Evolutionary conservation across 2,329 filamentous ascomycete species (phyloP).

Genomic region (Aspergillus eucalypticola): DNA sequence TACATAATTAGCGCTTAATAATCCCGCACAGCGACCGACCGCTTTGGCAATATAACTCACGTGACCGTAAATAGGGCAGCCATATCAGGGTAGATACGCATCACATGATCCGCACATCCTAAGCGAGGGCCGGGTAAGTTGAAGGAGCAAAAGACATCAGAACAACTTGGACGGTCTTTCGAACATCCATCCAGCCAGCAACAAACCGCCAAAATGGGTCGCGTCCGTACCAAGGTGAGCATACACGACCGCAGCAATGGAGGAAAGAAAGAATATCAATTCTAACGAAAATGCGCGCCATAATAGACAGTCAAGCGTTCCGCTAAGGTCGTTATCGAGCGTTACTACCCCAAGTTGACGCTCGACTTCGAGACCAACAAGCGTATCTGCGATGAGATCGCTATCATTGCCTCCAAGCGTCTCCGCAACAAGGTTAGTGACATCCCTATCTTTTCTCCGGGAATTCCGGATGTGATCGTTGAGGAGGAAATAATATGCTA

Average conservation of each 20-base stretch:
- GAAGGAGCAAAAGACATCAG: slow-evolving; percentile 4
- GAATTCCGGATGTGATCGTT: neutral
- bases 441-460: neutral
- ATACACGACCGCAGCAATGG: neutral
- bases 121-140: slow-evolving; percentile 25
- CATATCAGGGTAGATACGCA: neutral
- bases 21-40: no score
- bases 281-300: slow-evolving; percentile 3
- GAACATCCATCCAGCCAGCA: slow-evolving; percentile 36
- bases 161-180: slow-evolving; percentile 13
- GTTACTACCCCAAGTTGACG: slow-evolving; percentile 95
- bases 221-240: slow-evolving; percentile 50
- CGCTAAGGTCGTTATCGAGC: slow-evolving; percentile 99
- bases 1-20: slow-evolving; percentile 9
- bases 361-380: slow-evolving; percentile 99
- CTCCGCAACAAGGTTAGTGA: slow-evolving; percentile 90
- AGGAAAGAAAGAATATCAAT: neutral
- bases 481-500: neutral
- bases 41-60: slow-evolving; percentile 2
- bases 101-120: slow-evolving; percentile 24
- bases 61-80: neutral
- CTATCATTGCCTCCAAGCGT: slow-evolving; percentile 98
- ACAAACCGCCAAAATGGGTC: slow-evolving; percentile 51
- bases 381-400: slow-evolving; percentile 99
- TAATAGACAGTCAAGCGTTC: slow-evolving; percentile 71